Conservation (phyloP, 2,329 filamentous ascomycete species). For the Pseudocercospora vitis region DNA sequence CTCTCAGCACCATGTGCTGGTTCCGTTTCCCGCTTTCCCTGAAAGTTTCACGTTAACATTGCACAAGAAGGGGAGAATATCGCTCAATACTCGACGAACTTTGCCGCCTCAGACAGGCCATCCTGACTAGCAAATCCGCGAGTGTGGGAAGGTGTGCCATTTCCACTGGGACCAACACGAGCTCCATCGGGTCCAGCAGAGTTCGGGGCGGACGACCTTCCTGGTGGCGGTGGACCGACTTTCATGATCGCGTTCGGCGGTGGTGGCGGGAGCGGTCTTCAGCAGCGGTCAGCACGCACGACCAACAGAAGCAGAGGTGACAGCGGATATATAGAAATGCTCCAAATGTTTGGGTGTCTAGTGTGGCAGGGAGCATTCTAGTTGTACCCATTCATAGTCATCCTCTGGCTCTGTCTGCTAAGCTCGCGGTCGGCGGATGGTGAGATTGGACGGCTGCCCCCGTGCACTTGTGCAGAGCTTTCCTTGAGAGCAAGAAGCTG, state of each 20-base stretch:
- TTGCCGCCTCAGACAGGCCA: conserved; percentile 19
- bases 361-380: conserved; percentile 49
- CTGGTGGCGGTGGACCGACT: conserved; percentile 1
- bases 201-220: conserved; percentile 6
- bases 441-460: conserved; percentile 76
- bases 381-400: conserved; percentile 95
- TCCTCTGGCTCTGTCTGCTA: conserved; percentile 93
- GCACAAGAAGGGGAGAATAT: conserved; percentile 15
- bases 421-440: conserved; percentile 91
- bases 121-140: conserved; percentile 31
- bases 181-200: conserved; percentile 7
- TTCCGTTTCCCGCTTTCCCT: conserved; percentile 5
- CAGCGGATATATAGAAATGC: conserved; percentile 25
- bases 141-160: conserved; percentile 27
- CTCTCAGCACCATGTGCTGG: conserved; percentile 3
- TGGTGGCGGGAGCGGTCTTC: conserved; percentile 15
- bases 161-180: background rate
- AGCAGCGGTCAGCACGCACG: conserved; percentile 18
- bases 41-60: conserved; percentile 11
- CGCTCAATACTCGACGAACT: conserved; percentile 21
- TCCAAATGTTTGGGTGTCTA: conserved; percentile 26
- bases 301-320: conserved; percentile 12
- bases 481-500: conserved; percentile 97
- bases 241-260: conserved; percentile 8
- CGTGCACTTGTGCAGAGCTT: conserved; percentile 80